A percentile compares a stretch with the other conserved stretches of the same genome.
phyloP scores from a whole-genome alignment of 75 land plant genomes.

The Pseudotsuga menziesii region DNA sequence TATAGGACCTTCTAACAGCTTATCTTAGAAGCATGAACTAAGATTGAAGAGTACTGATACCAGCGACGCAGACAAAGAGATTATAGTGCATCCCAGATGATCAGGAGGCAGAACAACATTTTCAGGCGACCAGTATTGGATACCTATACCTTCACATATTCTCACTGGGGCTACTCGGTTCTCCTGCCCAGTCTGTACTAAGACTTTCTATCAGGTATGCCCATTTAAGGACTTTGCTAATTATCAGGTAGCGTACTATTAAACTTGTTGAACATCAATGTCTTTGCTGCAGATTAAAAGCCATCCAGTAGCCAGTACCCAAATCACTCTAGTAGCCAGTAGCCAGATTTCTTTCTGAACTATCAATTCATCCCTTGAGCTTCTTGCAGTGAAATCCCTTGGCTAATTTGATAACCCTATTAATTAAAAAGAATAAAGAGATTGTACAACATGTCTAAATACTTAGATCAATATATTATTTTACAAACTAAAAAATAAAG shows the following conservation, averaged over 20 bases:
- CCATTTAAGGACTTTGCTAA: too few relatives aligned
- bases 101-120: neutral
- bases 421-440: too few relatives aligned
- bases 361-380: too few relatives aligned
- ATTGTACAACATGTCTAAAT: too few relatives aligned
- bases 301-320: neutral
- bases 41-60: too few relatives aligned
- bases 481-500: too few relatives aligned
- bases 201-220: conserved; percentile 10
- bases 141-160: neutral
- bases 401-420: too few relatives aligned
- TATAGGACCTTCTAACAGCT: neutral
- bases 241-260: neutral
- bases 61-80: too few relatives aligned
- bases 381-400: neutral
- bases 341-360: neutral
- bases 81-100: neutral
- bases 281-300: conserved; percentile 45
- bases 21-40: too few relatives aligned
- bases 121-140: neutral
- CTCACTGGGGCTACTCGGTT: conserved; percentile 4
- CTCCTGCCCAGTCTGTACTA: conserved; percentile 9
- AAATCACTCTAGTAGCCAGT: too few relatives aligned
- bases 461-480: too few relatives aligned
- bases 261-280: conserved; percentile 41